These are phyloP conservation scores for Globisporangium sylvaticum DNA, from an alignment of 352 stramenopile genomes.

Conservation along the genomic window DNA sequence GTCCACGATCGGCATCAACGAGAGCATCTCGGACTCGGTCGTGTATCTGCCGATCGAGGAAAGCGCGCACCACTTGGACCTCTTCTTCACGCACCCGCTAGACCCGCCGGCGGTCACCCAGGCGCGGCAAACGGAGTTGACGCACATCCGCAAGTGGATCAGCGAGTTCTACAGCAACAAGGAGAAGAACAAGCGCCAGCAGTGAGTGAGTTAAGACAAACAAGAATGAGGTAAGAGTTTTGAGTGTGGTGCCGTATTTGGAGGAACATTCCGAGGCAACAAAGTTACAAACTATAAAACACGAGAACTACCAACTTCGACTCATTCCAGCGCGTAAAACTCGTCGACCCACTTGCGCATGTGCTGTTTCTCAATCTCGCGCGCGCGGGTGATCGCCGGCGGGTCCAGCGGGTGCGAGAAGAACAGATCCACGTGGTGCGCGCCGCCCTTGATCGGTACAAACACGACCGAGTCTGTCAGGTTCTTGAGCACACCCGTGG, in stretches of 20 bases:
- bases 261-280: too few species aligned
- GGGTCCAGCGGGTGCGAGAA: constrained; percentile 87
- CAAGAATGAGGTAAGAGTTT: too few species aligned
- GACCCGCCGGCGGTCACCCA: constrained; percentile 46
- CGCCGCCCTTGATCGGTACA: constrained; percentile 66
- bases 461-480: constrained; percentile 67
- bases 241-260: too few species aligned
- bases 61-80: constrained; percentile 71
- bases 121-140: constrained; percentile 40
- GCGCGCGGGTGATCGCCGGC: constrained; percentile 47
- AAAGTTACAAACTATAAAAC: too few species aligned
- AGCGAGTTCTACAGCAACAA: constrained; percentile 21
- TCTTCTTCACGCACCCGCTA: constrained; percentile 70
- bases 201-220: too few species aligned
- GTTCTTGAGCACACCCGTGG: constrained; percentile 79
- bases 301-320: not conserved
- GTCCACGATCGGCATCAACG: constrained; percentile 41
- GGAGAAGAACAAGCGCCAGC: not conserved
- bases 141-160: constrained; percentile 61
- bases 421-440: constrained; percentile 91
- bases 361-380: constrained; percentile 63
- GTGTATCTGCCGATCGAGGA: constrained; percentile 46
- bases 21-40: constrained; percentile 38
- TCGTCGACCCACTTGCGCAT: constrained; percentile 78
- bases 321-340: constrained; percentile 26